Evolutionary conservation across 768 basidiomycete species (phyloP).

Genomic region (Mycena venus): DNA sequence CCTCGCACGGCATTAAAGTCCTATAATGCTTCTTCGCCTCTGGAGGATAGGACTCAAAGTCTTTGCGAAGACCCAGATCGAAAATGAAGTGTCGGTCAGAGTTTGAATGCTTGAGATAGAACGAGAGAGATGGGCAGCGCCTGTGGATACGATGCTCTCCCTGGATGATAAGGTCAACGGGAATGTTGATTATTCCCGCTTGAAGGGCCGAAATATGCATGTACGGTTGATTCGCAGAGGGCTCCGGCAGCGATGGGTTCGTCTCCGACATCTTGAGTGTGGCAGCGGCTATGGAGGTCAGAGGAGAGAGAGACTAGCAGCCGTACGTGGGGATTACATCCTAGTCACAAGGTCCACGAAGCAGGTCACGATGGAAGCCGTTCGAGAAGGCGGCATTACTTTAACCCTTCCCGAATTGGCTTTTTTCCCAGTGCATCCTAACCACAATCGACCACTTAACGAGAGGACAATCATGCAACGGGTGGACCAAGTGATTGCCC

Average conservation of each 20-base stretch:
- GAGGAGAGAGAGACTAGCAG: background rate
- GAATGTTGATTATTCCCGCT: slow-evolving; percentile 58
- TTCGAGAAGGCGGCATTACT: too few relatives aligned
- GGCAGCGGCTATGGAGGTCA: background rate
- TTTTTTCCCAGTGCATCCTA: too few relatives aligned
- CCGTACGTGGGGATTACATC: too few relatives aligned
- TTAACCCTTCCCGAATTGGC: too few relatives aligned
- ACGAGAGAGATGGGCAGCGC: slow-evolving; percentile 62
- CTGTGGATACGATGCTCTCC: slow-evolving; percentile 43
- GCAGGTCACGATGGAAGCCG: too few relatives aligned
- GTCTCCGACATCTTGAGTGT: background rate
- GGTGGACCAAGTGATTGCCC: too few relatives aligned
- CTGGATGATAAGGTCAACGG: slow-evolving; percentile 52
- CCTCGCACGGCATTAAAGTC: slow-evolving; percentile 26
- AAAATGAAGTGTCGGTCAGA: slow-evolving; percentile 59
- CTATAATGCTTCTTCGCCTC: slow-evolving; percentile 34
- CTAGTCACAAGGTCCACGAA: too few relatives aligned
- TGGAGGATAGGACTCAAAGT: slow-evolving; percentile 59
- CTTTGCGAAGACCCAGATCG: slow-evolving; percentile 68
- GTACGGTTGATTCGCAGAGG: slow-evolving; percentile 60
- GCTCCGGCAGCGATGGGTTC: slow-evolving; percentile 50
- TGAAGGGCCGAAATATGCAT: slow-evolving; percentile 70
- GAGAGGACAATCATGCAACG: too few relatives aligned
- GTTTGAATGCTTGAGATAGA: slow-evolving; percentile 63
- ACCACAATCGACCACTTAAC: too few relatives aligned